Evolutionary conservation across 441 rosid species (phyloP), one percentile per base, ranked within the genome.

Genomic region (Jatropha podagrica): DNA sequence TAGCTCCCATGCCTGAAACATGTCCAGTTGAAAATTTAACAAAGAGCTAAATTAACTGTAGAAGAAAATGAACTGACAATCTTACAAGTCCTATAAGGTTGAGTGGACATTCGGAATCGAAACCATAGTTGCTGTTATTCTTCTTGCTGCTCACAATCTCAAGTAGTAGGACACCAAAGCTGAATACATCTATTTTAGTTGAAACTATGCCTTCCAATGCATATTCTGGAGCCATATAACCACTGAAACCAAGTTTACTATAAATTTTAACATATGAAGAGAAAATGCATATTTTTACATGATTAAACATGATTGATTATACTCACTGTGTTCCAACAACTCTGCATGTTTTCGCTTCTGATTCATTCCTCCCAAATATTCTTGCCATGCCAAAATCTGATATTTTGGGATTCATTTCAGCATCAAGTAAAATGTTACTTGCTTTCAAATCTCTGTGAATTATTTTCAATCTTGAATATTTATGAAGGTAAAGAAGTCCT

Each of bases 401-500:
- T 4, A 72, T 72, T 62, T 62, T 72, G 2, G 75, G 75, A 18
- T 72, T 69, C 73, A 69, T 69, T 32, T 68, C 59, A 27, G 54
- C 44, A 48, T 74, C 81, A 13, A 77, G 79, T 41, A 76, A 73
- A 23, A 80, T 70, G 72, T 76, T 80, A 23, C 73, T 17, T 2
- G 83, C 75, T 65, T 76, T 80, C 51, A 76, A 27, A 20, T 80
- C 83, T 69, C 75, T 73, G 11, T 80, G 83, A 32, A 80, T 73
- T 42, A 80, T 71, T 51, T 46, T 76, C 32, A 80, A 49, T 59
- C 80, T 72, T 15, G 79, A 80, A 69, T 69, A 73, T 32, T 80
- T 73, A 17, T 76, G 83, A n/a, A 80, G 80, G 38, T 80, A 80
- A 48, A 80, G 77, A 64, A 80, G 80, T 40, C 80, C 80, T 48